Percentiles rank a stretch among this genome's conserved stretches.
Conservation (phyloP, 768 basidiomycete genomes). For the Suillus alpinus region DNA sequence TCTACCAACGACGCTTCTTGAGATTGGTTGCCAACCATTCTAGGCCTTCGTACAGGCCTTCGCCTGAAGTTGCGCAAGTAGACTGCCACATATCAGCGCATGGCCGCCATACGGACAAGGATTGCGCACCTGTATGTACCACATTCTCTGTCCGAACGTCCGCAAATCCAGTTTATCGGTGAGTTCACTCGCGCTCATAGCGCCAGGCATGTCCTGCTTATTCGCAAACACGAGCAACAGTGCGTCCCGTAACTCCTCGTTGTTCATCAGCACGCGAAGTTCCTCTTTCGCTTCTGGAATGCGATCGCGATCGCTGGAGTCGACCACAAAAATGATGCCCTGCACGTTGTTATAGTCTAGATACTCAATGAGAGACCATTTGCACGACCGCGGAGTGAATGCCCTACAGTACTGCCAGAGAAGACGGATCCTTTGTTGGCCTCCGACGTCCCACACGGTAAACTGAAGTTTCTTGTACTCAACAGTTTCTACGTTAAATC, state of each 20-base stretch:
- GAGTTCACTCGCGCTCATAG: slow-evolving; percentile 97
- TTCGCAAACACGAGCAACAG: slow-evolving; percentile 97
- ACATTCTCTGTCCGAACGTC: slow-evolving; percentile 92
- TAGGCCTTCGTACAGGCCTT: slow-evolving; percentile 94
- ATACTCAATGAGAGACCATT: not conserved
- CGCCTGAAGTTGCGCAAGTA: slow-evolving; percentile 94
- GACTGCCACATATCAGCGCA: slow-evolving; percentile 3
- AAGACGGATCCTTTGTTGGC: slow-evolving; percentile 97
- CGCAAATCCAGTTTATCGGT: slow-evolving; percentile 95
- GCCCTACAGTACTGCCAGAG: slow-evolving; percentile 80
- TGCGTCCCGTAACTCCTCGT: slow-evolving; percentile 97
- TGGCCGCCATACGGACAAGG: not conserved
- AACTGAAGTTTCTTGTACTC: slow-evolving; percentile 98
- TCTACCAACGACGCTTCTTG: slow-evolving; percentile 63
- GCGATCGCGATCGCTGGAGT: slow-evolving; percentile 91
- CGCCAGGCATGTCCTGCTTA: slow-evolving; percentile 97
- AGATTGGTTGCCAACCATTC: slow-evolving; percentile 98
- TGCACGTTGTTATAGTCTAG: slow-evolving; percentile 85
- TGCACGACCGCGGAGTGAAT: not conserved
- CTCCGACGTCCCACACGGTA: slow-evolving; percentile 96
- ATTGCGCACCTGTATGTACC: slow-evolving; percentile 92
- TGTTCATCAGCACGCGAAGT: slow-evolving; percentile 90
- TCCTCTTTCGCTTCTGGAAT: slow-evolving; percentile 97
- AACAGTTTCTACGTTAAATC: slow-evolving; percentile 98
- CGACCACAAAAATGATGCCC: slow-evolving; percentile 96